Evolutionary conservation across 495 filamentous ascomycete species (phyloP), one percentile per base, ranked within the genome.

Genomic region (Cercophora newfieldiana): DNA sequence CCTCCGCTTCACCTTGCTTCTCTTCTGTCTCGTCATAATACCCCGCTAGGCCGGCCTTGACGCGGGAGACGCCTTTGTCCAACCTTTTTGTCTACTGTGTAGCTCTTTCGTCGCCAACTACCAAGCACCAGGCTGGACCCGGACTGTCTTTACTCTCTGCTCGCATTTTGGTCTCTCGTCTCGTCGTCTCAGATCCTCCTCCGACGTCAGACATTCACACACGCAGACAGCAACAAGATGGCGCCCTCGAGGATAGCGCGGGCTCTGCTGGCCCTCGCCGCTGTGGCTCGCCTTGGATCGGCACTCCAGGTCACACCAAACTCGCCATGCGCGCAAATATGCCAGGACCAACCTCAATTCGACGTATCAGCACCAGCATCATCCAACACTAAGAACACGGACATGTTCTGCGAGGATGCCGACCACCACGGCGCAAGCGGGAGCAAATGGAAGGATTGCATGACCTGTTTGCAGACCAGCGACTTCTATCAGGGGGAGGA

Each of bases 401-500:
- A 85, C 63, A 80, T 85, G 31, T 69, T 73, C 28, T 86, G 83
- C 66, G 29, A 68, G n/a, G 81, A 85, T 68, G 67, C 66, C 22
- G 68, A 71, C 33, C 82, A 80, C 58, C 64, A 66, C 16, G 70
- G 68, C 7, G 69, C 76, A 4, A 37, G 69, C 0, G 82, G 82
- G 8, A 72, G 71, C 63, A 84, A 81, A 66, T 85, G 79, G 65
- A 75, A 81, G 69, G 66, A 65, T 4, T 86, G 83, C 68, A 78
- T 84, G 72, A 80, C 69, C 14, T 86, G 83, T 70, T 71, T 86
- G 33, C 78, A 85, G 66, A 78, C 73, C 19, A 86, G 83, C 72
- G 76, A 74, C 24, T 80, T 79, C 63, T 71, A 77, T 0, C 74
- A 79, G 47, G 77, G 73, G 6, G 57, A 28, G 3, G 81, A 83